Evolutionary conservation across 495 filamentous ascomycete species (phyloP).

Genomic region (Xylaria acuta): DNA sequence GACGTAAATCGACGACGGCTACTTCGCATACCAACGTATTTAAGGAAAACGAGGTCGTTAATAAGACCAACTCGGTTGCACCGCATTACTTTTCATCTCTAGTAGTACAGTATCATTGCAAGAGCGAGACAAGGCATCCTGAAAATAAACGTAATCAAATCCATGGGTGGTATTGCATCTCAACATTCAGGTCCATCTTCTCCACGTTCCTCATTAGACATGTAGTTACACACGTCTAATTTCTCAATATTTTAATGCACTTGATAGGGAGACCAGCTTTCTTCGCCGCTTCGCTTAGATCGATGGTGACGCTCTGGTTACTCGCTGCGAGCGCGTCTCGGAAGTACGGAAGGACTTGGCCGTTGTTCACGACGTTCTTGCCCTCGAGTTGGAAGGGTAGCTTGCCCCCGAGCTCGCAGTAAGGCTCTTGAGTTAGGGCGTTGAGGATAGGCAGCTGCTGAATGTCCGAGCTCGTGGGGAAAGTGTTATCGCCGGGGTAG

Average conservation of each 20-base stretch:
- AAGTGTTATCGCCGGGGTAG: slow-evolving; percentile 62
- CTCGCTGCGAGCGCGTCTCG: slow-evolving; percentile 48
- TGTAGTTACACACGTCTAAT: not conserved
- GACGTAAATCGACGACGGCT: not conserved
- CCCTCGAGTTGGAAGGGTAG: slow-evolving; percentile 66
- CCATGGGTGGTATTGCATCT: not conserved
- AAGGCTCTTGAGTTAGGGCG: slow-evolving; percentile 43
- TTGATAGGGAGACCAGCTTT: not conserved
- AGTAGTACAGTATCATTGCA: not conserved
- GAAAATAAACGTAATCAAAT: slow-evolving; percentile 5
- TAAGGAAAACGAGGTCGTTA: not conserved
- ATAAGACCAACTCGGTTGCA: not conserved
- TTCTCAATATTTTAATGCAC: not conserved
- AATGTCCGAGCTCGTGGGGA: slow-evolving; percentile 61
- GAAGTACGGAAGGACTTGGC: slow-evolving; percentile 67
- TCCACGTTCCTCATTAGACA: not conserved
- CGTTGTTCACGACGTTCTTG: slow-evolving; percentile 63
- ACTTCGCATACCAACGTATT: not conserved
- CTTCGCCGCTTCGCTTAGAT: slow-evolving; percentile 39
- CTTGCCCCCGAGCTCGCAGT: slow-evolving; percentile 57
- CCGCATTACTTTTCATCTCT: not conserved
- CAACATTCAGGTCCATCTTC: not conserved
- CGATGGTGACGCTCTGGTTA: slow-evolving; percentile 47
- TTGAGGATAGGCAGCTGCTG: slow-evolving; percentile 57
- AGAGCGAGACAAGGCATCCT: not conserved